Evolutionary conservation across 345 rosid genomes (phyloP).

Genomic region (Populus davidiana): DNA sequence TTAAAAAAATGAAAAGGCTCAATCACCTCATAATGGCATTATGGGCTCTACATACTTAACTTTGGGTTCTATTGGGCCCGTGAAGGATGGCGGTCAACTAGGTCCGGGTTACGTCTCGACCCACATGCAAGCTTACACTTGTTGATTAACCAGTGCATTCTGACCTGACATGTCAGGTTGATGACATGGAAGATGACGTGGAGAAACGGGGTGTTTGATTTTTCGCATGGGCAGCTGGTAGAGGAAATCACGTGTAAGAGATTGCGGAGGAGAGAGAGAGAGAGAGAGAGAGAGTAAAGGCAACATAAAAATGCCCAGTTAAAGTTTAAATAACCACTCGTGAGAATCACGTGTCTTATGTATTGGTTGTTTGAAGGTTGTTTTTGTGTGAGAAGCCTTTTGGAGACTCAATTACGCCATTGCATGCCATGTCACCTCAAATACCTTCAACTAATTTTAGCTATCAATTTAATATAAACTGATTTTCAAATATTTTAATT

Average conservation of each 20-base stretch:
- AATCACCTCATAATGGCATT: not conserved
- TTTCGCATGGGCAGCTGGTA: not conserved
- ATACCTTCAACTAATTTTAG: too few relatives aligned
- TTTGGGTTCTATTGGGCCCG: slow-evolving; percentile 11
- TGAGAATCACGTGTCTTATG: not conserved
- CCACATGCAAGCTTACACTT: slow-evolving; percentile 35
- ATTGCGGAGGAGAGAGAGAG: not conserved
- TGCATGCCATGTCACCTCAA: too few relatives aligned
- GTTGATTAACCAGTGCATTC: not conserved
- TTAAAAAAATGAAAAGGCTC: too few relatives aligned
- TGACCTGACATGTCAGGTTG: slow-evolving; percentile 6
- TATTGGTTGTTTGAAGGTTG: not conserved
- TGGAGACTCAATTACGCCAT: too few relatives aligned
- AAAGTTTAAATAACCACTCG: not conserved
- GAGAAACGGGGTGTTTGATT: slow-evolving; percentile 13
- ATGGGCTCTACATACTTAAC: not conserved
- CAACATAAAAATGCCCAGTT: not conserved
- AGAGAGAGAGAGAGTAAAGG: not conserved
- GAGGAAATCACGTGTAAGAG: slow-evolving; percentile 18
- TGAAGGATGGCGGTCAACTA: slow-evolving; percentile 36
- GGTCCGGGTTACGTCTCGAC: slow-evolving; percentile 13
- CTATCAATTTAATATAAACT: too few relatives aligned
- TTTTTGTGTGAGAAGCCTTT: too few relatives aligned
- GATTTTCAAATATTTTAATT: too few relatives aligned
- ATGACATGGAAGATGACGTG: slow-evolving; percentile 19